Conservation (phyloP, 495 filamentous ascomycete species). For the Melanomma pulvis-pyrius region DNA sequence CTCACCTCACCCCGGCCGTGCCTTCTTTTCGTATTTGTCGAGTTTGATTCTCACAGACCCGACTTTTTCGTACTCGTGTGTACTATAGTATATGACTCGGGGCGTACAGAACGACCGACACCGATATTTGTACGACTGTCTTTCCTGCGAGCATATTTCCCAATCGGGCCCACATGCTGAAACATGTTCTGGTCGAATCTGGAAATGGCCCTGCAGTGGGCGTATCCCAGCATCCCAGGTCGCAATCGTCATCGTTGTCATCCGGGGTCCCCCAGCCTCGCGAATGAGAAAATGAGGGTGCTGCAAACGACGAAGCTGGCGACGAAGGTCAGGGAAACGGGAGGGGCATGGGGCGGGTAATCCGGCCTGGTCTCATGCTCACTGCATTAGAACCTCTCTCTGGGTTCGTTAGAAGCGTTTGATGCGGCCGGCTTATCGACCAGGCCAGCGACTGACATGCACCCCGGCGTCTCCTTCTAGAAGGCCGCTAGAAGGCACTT, state of each 20-base stretch:
- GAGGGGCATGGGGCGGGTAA: neutral
- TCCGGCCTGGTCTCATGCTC: neutral
- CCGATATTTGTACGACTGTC: neutral
- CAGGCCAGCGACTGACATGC: neutral
- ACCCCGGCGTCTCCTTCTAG: constrained; percentile 2
- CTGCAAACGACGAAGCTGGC: neutral
- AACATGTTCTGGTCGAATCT: neutral
- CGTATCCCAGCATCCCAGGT: neutral
- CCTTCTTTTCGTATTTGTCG: no score
- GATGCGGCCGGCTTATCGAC: constrained; percentile 3
- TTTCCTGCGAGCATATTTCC: neutral
- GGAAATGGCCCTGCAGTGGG: neutral
- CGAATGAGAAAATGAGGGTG: neutral
- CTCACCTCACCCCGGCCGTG: neutral
- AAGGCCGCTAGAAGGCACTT: constrained; percentile 18
- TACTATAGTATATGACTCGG: neutral
- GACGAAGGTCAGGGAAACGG: no score
- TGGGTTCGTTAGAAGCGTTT: neutral
- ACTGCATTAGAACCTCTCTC: neutral
- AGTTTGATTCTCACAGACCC: no score
- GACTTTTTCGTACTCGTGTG: no score
- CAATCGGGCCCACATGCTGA: neutral
- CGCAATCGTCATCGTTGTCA: neutral
- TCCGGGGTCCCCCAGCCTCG: neutral
- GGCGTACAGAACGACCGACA: neutral